Percentiles rank a stretch among this genome's conserved stretches.
Conservation (phyloP, 225 moss, liverwort and hornwort species). For the Thuidium tamariscinum region DNA sequence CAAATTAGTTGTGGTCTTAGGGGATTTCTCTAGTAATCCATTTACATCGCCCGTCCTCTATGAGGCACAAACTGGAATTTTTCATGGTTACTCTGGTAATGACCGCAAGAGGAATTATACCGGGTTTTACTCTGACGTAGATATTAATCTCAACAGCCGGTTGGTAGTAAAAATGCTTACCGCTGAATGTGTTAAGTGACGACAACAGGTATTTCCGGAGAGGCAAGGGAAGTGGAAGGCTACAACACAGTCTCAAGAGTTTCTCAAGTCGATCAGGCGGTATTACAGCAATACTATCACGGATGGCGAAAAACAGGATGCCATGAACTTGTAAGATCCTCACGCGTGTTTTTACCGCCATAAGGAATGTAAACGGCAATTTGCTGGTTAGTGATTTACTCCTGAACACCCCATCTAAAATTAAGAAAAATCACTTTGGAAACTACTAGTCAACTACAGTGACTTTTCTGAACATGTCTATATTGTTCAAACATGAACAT, state of each 20-base stretch:
- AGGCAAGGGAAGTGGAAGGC: slow-evolving; percentile 99
- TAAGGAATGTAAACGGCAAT: not conserved
- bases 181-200: not conserved
- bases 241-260: slow-evolving; percentile 88
- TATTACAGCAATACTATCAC: slow-evolving; percentile 96
- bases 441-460: no score
- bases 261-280: slow-evolving; percentile 83
- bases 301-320: slow-evolving; percentile 97
- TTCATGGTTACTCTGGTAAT: not conserved
- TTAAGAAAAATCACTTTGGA: not conserved
- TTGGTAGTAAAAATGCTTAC: not conserved
- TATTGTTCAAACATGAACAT: not conserved
- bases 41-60: not conserved
- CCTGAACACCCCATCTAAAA: not conserved
- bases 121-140: not conserved
- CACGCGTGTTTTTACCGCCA: not conserved
- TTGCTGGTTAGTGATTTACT: not conserved
- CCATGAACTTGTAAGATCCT: slow-evolving; percentile 77
- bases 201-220: slow-evolving; percentile 78
- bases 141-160: not conserved
- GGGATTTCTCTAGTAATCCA: not conserved
- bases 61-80: not conserved
- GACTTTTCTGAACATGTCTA: not conserved
- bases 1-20: not conserved
- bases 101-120: not conserved